Evolutionary conservation across 441 rosid species (phyloP).

Genomic region (Aquilaria agallochum): DNA sequence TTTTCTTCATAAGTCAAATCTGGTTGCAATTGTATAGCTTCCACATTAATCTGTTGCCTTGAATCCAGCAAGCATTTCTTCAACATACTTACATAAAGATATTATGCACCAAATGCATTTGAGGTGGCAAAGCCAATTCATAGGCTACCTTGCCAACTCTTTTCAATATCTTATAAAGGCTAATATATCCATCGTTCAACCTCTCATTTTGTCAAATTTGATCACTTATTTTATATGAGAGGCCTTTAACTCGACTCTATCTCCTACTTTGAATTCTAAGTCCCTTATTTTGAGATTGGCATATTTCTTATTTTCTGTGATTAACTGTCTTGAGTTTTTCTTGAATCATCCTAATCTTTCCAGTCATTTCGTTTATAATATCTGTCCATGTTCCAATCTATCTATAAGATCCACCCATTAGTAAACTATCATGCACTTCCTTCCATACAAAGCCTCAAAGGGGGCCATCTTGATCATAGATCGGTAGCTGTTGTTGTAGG

Average conservation of each 20-base stretch:
- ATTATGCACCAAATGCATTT: neutral
- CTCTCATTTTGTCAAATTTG: neutral
- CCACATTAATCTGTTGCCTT: neutral
- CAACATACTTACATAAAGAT: neutral
- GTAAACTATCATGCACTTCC: neutral
- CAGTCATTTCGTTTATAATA: neutral
- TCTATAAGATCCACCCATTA: neutral
- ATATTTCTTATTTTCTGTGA: neutral
- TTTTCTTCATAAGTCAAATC: neutral
- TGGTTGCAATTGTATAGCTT: neutral
- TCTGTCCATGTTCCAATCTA: neutral
- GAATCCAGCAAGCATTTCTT: neutral
- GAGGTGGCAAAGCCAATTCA: neutral
- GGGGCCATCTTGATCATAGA: no score
- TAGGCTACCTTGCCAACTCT: neutral
- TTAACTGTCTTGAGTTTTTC: neutral
- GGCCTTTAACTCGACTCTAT: neutral
- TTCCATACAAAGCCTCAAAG: no score
- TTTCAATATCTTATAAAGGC: neutral
- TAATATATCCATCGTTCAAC: neutral
- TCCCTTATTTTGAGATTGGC: neutral
- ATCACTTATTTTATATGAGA: neutral
- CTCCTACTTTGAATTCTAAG: neutral
- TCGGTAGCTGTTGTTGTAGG: no score
- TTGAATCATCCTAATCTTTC: neutral